These are phyloP conservation scores for Leccinum disarticulatum DNA, from an alignment of 768 basidiomycete species.

Conservation along the genomic window DNA sequence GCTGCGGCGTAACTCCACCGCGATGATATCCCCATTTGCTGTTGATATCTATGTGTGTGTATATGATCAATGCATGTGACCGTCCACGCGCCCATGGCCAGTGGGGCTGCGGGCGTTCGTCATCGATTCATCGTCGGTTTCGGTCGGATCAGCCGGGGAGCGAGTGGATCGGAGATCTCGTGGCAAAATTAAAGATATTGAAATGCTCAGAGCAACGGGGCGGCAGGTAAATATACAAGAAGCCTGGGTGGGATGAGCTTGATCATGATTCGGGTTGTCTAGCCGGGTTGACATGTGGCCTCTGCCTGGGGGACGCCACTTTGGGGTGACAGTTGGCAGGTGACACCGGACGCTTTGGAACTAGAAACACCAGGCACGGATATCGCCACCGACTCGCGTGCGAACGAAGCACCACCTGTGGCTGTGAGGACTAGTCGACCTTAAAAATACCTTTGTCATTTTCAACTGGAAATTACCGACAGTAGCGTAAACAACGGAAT, in stretches of 20 bases:
- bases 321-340: slow-evolving; percentile 1
- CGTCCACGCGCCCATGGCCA: slow-evolving; percentile 5
- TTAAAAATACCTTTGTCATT: slow-evolving; percentile 33
- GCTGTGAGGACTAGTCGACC: slow-evolving; percentile 30
- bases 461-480: slow-evolving; percentile 23
- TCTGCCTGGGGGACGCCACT: slow-evolving; percentile 7
- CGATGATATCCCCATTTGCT: slow-evolving; percentile 25
- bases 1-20: slow-evolving; percentile 15
- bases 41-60: slow-evolving; percentile 26
- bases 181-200: slow-evolving; percentile 23
- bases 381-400: slow-evolving; percentile 25
- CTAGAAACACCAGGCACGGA: slow-evolving; percentile 3
- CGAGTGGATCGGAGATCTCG: slow-evolving; percentile 24
- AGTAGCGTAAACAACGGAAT: slow-evolving; percentile 24
- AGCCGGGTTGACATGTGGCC: slow-evolving; percentile 10
- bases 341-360: slow-evolving; percentile 19
- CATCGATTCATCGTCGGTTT: not conserved
- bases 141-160: not conserved
- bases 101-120: slow-evolving; percentile 24
- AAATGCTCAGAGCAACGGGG: slow-evolving; percentile 23
- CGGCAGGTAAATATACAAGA: slow-evolving; percentile 4
- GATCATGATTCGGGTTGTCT: slow-evolving; percentile 11
- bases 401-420: slow-evolving; percentile 21
- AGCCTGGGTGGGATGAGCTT: not conserved
- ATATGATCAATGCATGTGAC: slow-evolving; percentile 20